These are phyloP conservation scores for Pterocarpus santalinus DNA, from an alignment of 306 rosid species.

Conservation along the genomic window DNA sequence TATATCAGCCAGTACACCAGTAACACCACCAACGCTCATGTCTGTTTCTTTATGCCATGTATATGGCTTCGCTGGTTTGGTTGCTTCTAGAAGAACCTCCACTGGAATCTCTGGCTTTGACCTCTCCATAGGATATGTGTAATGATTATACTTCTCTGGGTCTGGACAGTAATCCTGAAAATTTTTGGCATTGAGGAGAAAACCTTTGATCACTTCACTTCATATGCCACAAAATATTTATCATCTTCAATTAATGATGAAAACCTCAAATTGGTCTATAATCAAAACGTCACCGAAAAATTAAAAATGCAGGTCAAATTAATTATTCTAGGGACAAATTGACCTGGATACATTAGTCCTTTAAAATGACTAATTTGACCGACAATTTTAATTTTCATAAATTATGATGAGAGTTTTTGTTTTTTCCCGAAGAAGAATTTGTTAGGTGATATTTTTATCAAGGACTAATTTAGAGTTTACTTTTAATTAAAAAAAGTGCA, in stretches of 20 bases:
- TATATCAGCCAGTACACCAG: constrained; percentile 30
- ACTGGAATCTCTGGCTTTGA: constrained; percentile 60
- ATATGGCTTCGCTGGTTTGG: constrained; percentile 61
- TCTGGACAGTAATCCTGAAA: constrained; percentile 71
- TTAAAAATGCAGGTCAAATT: no score
- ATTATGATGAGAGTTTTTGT: no score
- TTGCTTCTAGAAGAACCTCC: constrained; percentile 62
- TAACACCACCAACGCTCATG: constrained; percentile 13
- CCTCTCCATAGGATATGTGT: constrained; percentile 55
- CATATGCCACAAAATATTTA: neutral
- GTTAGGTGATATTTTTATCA: no score
- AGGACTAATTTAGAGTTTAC: no score
- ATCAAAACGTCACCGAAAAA: no score
- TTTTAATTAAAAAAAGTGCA: neutral
- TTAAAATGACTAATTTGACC: no score
- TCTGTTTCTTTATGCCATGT: constrained; percentile 70
- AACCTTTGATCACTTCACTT: constrained; percentile 15
- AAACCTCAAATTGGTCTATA: no score
- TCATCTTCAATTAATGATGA: neutral
- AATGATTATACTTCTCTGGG: constrained; percentile 63
- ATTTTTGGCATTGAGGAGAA: neutral
- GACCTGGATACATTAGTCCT: no score
- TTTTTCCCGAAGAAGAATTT: no score
- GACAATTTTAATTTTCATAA: no score
- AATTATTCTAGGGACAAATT: no score